Base-by-base conservation (phyloP, 257 asterid genomes). In the Gentiana macrophylla region DNA sequence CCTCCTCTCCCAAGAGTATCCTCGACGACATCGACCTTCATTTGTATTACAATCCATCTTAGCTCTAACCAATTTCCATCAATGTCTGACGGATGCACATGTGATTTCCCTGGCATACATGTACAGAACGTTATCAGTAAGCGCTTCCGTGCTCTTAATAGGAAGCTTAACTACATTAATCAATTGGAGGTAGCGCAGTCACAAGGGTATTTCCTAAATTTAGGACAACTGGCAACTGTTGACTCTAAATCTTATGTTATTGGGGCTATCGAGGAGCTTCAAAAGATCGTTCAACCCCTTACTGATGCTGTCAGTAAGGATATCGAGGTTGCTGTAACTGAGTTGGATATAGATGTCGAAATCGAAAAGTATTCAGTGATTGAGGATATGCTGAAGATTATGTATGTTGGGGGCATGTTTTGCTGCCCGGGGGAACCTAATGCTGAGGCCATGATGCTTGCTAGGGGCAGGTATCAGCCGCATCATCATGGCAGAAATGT, bases 91-190 rank as follows among this genome's bases (percentile, higher is more conserved):
- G 41, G 9, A 67, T 67, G 67, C 57, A 60, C 66, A 12, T 53
- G 80, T 41, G 83, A 80, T 9, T 44, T 50, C 71, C 33, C 32
- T 15, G 87, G 71, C 10, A 93, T 95, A 5, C 88, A 89, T 0
- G 89, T 84, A 4, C 73, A 81, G 1, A 70, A 3, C 49, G 49
- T 90, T 3, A 65, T 90, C 76, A 82, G 69, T 82, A 90, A 79
- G 73, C 89, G 96, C 68, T 79, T 89, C 55, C 83, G 94, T 9
- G 84, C 83, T 33, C 71, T 86, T 50, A 82, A 83, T 8, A 86
- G 86, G 68, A 86, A 86, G 49, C 67, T 70, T 41, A 82, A 72
- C 52, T 84, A 91, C 53, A 82, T 89, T 12, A 12, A 66, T 1
- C 94, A 67, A 55, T 86, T 90, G 94, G 94, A 90, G 52, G 94